Evolutionary conservation across 768 basidiomycete genomes (phyloP), one percentile per base, ranked within the genome.

Genomic region (Boletus rubescentipes): DNA sequence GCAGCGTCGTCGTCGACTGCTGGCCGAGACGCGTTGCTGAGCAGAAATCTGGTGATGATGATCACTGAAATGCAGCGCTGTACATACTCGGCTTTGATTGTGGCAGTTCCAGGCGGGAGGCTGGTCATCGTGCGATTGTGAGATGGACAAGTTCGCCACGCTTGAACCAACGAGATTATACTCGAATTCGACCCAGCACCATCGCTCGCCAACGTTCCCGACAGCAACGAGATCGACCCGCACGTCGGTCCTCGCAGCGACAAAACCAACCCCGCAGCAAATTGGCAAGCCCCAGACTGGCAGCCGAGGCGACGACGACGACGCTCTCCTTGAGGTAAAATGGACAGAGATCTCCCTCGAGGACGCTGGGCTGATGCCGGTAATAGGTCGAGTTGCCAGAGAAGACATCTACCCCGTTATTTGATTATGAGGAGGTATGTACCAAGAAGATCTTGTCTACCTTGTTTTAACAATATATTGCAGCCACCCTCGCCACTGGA

Each of bases 131-230:
- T 18, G 53, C 34, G 12, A n/a, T 20, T 4, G 6, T 18, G 55
- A 57, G 54, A 90, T 92, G 91, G 87, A 95, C 74, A 90, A 89
- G 71, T 94, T 94, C 72, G 77, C 84, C n/a, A 81, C 90, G 0
- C 81, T 95, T 38, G 88, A 93, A 66, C 92, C 93, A 4, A 80
- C 81, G 21, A 82, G 77, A 49, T 72, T 88, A 15, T 79, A 85
- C 64, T 58, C 68, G 36, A 60, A 49, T 39, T 64, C 61, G 41
- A 63, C 76, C 49, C 68, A 67, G 3, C 66, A 72, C 15, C 67
- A 68, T 30, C 61, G 68, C 6, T n/a, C 43, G 16, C 15, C 51
- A 9, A 20, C 57, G 31, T 14, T 46, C 0, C 26, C 23, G 14
- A 35, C 54, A 10, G 23, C 45, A 53, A 51, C 55, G 21, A 55